These are phyloP conservation scores for Rosa rugosa DNA, from an alignment of 306 rosid genomes.

Conservation along the genomic window DNA sequence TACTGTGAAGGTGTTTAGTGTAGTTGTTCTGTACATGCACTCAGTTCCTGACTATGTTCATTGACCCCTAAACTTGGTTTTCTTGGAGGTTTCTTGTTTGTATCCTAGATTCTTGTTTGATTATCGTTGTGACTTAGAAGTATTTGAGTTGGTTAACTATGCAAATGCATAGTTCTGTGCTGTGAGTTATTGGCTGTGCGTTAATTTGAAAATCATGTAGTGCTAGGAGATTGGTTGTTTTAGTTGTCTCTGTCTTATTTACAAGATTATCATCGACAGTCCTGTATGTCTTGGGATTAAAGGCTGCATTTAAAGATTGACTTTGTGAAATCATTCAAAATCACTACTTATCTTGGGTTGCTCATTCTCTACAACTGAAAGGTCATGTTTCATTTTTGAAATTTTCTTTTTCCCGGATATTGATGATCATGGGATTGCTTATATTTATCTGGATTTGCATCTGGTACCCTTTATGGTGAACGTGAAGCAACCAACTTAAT, in stretches of 20 bases:
- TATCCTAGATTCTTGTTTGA: not conserved
- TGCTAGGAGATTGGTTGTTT: not conserved
- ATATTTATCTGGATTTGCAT: not conserved
- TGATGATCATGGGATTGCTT: not conserved
- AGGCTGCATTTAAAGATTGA: not conserved
- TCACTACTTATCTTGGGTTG: not conserved
- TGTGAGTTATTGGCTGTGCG: not conserved
- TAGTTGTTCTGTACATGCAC: slow-evolving; percentile 9
- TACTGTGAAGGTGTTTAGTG: not conserved
- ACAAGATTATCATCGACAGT: not conserved
- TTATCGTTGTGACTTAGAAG: not conserved
- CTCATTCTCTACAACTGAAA: not conserved
- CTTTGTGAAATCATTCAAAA: not conserved
- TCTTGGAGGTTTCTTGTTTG: slow-evolving; percentile 9
- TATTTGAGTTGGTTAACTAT: not conserved
- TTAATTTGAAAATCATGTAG: not conserved
- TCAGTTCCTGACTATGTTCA: slow-evolving; percentile 19
- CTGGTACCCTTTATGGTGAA: not conserved
- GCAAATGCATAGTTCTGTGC: not conserved
- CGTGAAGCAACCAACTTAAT: not conserved
- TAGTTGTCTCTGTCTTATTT: not conserved
- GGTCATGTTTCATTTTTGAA: not conserved
- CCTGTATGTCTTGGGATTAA: not conserved
- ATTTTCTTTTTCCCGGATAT: too few relatives aligned
- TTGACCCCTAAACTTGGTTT: not conserved